Conservation (phyloP, 1,139 yeast genomes). For the Saccharomycopsis phalli region DNA sequence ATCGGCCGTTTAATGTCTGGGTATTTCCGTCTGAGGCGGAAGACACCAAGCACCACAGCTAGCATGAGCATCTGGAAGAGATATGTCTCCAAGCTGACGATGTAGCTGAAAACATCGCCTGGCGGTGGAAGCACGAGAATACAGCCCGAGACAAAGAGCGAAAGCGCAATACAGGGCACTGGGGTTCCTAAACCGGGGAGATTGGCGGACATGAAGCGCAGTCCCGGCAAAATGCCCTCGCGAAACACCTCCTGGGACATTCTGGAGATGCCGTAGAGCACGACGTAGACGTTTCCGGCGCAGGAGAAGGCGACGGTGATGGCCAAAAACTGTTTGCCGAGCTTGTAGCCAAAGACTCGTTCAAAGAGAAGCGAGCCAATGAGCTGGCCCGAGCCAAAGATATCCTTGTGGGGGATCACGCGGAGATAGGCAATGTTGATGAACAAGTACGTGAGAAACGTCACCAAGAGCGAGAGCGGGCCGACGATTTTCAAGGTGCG, state of each 20-base stretch:
- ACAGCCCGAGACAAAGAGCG: slow-evolving; percentile 27
- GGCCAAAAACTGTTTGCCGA: slow-evolving; percentile 48
- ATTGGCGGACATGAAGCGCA: slow-evolving; percentile 44
- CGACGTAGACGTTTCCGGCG: slow-evolving; percentile 57
- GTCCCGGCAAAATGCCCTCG: slow-evolving; percentile 52
- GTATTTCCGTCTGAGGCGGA: slow-evolving; percentile 38
- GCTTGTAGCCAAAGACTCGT: slow-evolving; percentile 41
- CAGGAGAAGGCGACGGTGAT: slow-evolving; percentile 51
- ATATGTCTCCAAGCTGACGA: slow-evolving; percentile 51
- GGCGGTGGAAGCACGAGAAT: slow-evolving; percentile 40
- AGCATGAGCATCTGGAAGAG: slow-evolving; percentile 43
- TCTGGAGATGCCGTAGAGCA: slow-evolving; percentile 48
- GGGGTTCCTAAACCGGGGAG: slow-evolving; percentile 53
- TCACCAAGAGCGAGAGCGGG: slow-evolving; percentile 41
- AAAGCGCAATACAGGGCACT: slow-evolving; percentile 34
- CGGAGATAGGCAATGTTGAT: slow-evolving; percentile 50
- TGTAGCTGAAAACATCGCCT: slow-evolving; percentile 44
- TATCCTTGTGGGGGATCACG: slow-evolving; percentile 45
- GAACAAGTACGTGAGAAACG: slow-evolving; percentile 42
- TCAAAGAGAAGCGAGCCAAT: slow-evolving; percentile 52
- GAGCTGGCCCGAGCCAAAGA: slow-evolving; percentile 45
- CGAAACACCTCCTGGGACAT: slow-evolving; percentile 58
- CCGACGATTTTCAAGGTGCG: slow-evolving; percentile 54
- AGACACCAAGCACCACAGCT: slow-evolving; percentile 43
- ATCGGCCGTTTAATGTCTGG: slow-evolving; percentile 43